Conservation (phyloP, 2,329 filamentous ascomycete species). For the Diaporthe citrichinensis region DNA sequence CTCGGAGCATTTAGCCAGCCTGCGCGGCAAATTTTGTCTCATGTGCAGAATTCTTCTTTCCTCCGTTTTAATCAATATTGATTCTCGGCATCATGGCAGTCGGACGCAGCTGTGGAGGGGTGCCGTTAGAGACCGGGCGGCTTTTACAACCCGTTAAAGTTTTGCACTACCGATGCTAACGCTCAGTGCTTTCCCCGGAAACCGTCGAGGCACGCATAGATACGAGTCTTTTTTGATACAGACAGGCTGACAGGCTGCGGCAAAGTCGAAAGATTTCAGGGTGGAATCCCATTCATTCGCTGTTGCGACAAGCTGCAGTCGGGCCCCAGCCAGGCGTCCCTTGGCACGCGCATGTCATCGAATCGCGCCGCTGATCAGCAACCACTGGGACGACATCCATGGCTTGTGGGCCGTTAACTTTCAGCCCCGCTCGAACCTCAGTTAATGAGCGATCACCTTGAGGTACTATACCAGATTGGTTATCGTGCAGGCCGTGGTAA, state of each 20-base stretch:
- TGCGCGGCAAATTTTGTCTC: background rate
- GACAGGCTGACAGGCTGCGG: background rate
- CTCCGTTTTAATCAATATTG: conserved; percentile 2
- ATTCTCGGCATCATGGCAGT: background rate
- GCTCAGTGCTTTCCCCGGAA: background rate
- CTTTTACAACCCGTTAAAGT: background rate
- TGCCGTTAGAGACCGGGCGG: background rate
- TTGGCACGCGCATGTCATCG: conserved; percentile 7
- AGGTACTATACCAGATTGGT: conserved; percentile 8
- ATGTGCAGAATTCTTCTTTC: background rate
- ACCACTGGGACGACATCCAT: conserved; percentile 24
- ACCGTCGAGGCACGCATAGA: background rate
- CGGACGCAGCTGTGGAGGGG: background rate
- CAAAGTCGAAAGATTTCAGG: background rate
- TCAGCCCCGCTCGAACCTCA: conserved; percentile 30
- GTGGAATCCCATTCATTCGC: background rate
- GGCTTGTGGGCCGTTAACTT: conserved; percentile 13
- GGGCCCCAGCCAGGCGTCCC: background rate
- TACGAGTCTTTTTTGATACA: background rate
- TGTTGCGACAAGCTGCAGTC: background rate
- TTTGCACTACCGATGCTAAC: background rate
- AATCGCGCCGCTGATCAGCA: conserved; percentile 29
- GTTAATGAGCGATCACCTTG: conserved; percentile 1
- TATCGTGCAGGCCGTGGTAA: background rate
- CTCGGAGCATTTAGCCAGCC: background rate